These are phyloP conservation scores for Arthrobotrys conoides DNA, from an alignment of 2,329 filamentous ascomycete genomes.

Conservation along the genomic window DNA sequence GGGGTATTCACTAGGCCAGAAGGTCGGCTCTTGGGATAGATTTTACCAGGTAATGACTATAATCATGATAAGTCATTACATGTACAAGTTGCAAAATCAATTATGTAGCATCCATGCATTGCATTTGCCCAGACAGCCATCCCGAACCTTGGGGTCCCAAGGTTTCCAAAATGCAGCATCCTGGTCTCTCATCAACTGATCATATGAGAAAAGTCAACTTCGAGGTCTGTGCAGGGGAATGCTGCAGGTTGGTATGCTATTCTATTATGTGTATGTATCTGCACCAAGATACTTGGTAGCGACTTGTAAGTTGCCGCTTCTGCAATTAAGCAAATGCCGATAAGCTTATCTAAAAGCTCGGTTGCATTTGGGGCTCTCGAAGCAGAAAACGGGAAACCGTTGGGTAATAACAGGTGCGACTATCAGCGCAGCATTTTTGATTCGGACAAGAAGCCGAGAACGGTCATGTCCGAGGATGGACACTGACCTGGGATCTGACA, in stretches of 20 bases:
- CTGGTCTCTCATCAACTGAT: neutral
- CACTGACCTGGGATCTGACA: neutral
- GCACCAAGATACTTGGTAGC: slow-evolving; percentile 1
- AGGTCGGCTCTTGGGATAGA: neutral
- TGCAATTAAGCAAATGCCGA: neutral
- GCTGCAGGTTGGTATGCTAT: neutral
- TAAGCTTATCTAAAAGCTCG: slow-evolving; percentile 13
- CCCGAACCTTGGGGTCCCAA: neutral
- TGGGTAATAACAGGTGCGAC: slow-evolving; percentile 12
- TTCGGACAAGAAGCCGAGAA: neutral
- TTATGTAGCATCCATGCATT: neutral
- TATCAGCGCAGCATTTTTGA: slow-evolving; percentile 33
- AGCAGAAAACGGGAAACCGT: neutral
- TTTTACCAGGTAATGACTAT: neutral
- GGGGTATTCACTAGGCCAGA: too few relatives aligned
- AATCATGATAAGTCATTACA: neutral
- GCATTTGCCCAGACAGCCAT: neutral
- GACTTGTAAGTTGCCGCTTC: neutral
- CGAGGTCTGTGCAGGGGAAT: neutral
- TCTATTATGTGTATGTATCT: neutral
- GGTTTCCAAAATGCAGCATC: slow-evolving; percentile 1
- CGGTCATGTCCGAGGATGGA: slow-evolving; percentile 9
- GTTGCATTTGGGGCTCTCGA: neutral
- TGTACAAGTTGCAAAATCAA: neutral
- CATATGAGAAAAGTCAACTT: neutral